A percentile compares a stretch with the other conserved stretches of the same genome.
These are phyloP conservation scores for Emergomyces pasteurianus DNA, from an alignment of 2,329 filamentous ascomycete species.

Conservation along the genomic window DNA sequence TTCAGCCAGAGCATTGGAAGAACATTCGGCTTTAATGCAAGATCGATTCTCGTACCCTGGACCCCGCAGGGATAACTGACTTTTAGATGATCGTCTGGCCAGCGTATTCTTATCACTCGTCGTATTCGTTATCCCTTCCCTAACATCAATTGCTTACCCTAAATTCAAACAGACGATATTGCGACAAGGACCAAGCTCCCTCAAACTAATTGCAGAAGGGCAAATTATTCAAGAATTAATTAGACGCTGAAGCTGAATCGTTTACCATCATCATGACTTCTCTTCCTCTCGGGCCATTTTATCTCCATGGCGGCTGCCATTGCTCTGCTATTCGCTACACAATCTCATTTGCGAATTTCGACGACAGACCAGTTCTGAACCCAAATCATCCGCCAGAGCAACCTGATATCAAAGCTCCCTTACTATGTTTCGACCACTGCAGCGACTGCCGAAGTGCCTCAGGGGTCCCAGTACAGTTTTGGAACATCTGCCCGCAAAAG, in stretches of 20 bases:
- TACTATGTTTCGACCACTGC: constrained; percentile 16
- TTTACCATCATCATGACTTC: background rate
- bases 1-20: background rate
- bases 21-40: background rate
- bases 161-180: too few species aligned
- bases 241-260: background rate
- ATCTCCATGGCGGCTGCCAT: constrained; percentile 18
- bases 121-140: background rate
- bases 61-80: too few species aligned
- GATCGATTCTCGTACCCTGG: too few species aligned
- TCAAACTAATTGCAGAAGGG: background rate
- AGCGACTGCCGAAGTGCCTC: constrained; percentile 14
- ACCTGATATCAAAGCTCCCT: constrained; percentile 1
- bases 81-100: background rate
- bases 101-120: background rate
- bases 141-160: too few species aligned
- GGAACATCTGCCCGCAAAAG: constrained; percentile 16
- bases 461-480: constrained; percentile 15
- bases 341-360: constrained; percentile 14
- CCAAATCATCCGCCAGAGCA: background rate
- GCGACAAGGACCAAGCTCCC: background rate
- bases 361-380: constrained; percentile 7
- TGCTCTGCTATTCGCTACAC: constrained; percentile 19
- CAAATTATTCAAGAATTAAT: background rate
- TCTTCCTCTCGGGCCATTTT: constrained; percentile 8